Evolutionary conservation across 495 filamentous ascomycete species (phyloP), one percentile per base, ranked within the genome.

Genomic region (Xylaria telfairii): DNA sequence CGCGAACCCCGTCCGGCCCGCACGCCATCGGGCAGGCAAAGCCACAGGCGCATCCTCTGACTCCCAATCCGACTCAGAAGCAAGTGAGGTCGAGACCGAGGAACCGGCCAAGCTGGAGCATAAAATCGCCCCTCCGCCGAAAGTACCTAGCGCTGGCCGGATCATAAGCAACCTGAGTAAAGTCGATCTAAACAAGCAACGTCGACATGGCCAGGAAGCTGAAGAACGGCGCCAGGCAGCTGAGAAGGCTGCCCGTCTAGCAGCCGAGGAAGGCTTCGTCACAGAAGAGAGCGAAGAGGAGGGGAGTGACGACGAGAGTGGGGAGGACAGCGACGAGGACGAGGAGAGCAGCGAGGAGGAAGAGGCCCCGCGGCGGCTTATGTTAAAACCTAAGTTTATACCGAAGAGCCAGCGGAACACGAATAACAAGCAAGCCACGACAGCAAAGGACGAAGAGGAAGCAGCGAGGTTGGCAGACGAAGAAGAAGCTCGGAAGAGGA

Each of bases 361-460:
- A 61, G 94, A 97, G 75, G 90, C 91, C 15, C 90, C 91, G 0
- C 88, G 89, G 56, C 87, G 89, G 63, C 81, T 94, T 42, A 89
- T 98, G 70, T 82, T 96, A 67, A 90, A 95, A 54, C 96, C 96
- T 12, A 97, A 93, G 26, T 98, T 99, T 79, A 91, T 98, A 65
- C 92, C 92, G 47, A 97, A 98, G 76, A 88, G 86, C 62, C 87
- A 93, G 71, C 89, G 96, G 56, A 84, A 84, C 44, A 76, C 70
- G 6, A 74, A 63, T 49, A 53, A 24, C 49, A 70, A 32, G 2
- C 19, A 37, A 34, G 66, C 64, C 61, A 75, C 68, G 65, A 70
- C 70, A 47, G 74, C 44, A 56, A 67, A 70, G 34, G 71, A 77
- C 1, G 75, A 78, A 32, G 74, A 76, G 30, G 81, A 78, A 61